Evolutionary conservation across 441 rosid species (phyloP).

Genomic region (Arabidopsis lyrata): DNA sequence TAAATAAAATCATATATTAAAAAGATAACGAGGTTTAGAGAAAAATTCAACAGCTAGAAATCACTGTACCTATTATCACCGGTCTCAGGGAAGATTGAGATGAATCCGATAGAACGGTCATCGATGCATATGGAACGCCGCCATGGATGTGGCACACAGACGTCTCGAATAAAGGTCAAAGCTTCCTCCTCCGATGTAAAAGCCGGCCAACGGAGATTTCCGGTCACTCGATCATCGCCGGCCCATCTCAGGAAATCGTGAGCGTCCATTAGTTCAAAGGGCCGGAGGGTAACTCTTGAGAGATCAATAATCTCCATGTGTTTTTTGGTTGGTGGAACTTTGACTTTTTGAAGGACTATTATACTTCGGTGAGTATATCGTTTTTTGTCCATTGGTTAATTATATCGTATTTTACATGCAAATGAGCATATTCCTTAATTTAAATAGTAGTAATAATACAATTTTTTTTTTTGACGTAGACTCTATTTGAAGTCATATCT

Average conservation of each 20-base stretch:
- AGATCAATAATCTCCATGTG: constrained; percentile 41
- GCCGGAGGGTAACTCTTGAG: constrained; percentile 52
- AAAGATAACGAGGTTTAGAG: too few species aligned
- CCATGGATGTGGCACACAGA: constrained; percentile 56
- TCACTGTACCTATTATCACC: constrained; percentile 42
- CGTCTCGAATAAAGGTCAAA: constrained; percentile 42
- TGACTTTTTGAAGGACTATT: neutral
- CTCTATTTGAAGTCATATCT: neutral
- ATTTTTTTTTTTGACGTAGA: too few species aligned
- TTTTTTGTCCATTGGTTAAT: neutral
- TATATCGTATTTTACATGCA: neutral
- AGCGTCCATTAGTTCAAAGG: constrained; percentile 49
- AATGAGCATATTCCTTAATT: too few species aligned
- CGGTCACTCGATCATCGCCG: constrained; percentile 54
- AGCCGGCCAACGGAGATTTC: constrained; percentile 49
- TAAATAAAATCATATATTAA: too few species aligned
- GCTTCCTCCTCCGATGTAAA: constrained; percentile 53
- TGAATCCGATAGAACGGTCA: constrained; percentile 52
- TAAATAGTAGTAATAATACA: too few species aligned
- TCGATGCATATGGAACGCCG: constrained; percentile 53
- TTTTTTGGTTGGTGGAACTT: constrained; percentile 30
- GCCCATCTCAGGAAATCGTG: constrained; percentile 58
- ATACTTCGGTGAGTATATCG: neutral
- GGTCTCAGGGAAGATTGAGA: constrained; percentile 48
- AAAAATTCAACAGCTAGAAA: neutral